Evolutionary conservation across 257 asterid genomes (phyloP).

Genomic region (Nicotiana noctiflora): DNA sequence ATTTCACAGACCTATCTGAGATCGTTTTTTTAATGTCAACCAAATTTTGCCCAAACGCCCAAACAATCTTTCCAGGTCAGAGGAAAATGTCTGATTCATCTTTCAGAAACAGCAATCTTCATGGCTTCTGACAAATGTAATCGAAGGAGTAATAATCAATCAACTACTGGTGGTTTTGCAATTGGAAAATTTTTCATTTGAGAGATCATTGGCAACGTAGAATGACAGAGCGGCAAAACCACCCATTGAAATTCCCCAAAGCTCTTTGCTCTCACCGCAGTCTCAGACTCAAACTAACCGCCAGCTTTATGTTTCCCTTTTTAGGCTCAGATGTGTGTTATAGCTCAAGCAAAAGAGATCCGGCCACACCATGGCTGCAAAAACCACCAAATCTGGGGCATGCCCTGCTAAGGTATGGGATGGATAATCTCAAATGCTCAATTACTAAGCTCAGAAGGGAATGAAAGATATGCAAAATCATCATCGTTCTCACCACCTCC

Average conservation of each 20-base stretch:
- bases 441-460: background rate
- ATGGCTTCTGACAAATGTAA: background rate
- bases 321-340: constrained; percentile 15
- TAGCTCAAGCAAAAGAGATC: background rate
- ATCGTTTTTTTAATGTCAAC: background rate
- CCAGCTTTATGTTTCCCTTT: background rate
- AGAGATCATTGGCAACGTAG: constrained; percentile 19
- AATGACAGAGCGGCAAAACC: constrained; percentile 17
- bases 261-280: background rate
- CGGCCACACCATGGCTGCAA: constrained; percentile 23
- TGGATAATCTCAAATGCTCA: background rate
- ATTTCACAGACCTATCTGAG: background rate
- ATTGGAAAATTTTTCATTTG: background rate
- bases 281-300: constrained; percentile 18
- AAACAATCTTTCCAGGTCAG: background rate
- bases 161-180: background rate
- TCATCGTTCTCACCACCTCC: background rate
- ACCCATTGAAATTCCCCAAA: constrained; percentile 5
- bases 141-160: background rate
- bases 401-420: background rate
- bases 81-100: background rate
- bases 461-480: background rate
- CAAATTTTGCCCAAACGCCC: background rate
- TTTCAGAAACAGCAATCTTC: background rate
- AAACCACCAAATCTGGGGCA: constrained; percentile 3